Evolutionary conservation across 345 rosid genomes (phyloP).

Genomic region (Conringia planisiliqua): DNA sequence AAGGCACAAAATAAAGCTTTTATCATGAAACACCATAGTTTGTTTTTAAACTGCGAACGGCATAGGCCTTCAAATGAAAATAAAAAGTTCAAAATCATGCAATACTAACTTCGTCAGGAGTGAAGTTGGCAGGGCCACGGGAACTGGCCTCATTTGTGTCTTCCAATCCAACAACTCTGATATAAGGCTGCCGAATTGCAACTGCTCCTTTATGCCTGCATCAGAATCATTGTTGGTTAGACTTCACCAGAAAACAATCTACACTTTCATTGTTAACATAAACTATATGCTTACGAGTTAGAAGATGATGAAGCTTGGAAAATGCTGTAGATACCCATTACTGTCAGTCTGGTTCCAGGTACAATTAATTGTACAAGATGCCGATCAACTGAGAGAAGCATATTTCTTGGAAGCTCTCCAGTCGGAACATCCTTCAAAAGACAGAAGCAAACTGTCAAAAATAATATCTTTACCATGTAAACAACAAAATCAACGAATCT

Average conservation of each 20-base stretch:
- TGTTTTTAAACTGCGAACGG: neutral
- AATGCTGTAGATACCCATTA: slow-evolving; percentile 93
- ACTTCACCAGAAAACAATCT: neutral
- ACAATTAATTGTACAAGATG: slow-evolving; percentile 86
- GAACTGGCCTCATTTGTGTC: slow-evolving; percentile 74
- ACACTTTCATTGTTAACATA: neutral
- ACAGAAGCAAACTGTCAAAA: slow-evolving; percentile 2
- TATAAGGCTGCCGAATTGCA: slow-evolving; percentile 90
- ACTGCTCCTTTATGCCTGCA: slow-evolving; percentile 91
- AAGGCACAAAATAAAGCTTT: neutral
- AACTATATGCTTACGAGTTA: slow-evolving; percentile 49
- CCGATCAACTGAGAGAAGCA: slow-evolving; percentile 90
- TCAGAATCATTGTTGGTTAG: neutral
- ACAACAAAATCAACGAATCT: neutral
- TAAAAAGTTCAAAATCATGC: neutral
- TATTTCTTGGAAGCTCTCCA: slow-evolving; percentile 98
- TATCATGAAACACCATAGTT: neutral
- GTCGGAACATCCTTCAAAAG: slow-evolving; percentile 86
- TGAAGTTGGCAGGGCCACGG: slow-evolving; percentile 71
- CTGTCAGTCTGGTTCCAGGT: slow-evolving; percentile 87
- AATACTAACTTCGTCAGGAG: slow-evolving; percentile 68
- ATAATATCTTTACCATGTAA: neutral
- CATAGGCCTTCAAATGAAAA: neutral
- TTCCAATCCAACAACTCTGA: slow-evolving; percentile 87
- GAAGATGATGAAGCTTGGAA: slow-evolving; percentile 81